Percentiles rank a stretch among this genome's conserved stretches.
phyloP scores from a whole-genome alignment of 2,329 filamentous ascomycete species.

The Chrysoporthe puriensis region DNA sequence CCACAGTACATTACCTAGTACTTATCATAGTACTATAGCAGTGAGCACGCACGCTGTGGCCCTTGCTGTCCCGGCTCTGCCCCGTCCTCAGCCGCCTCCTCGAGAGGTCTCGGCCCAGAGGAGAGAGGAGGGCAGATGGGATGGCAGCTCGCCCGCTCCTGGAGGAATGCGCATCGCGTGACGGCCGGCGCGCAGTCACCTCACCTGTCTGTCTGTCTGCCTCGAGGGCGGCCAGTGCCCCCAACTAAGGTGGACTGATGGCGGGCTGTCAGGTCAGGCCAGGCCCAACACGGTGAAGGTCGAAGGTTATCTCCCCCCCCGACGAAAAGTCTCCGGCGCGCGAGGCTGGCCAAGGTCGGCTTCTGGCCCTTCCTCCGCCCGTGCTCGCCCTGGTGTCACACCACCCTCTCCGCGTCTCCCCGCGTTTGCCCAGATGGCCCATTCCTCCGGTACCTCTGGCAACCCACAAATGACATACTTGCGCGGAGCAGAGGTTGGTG shows the following conservation, averaged over 20 bases:
- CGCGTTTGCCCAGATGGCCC: background rate
- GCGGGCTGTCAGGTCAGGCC: background rate
- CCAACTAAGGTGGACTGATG: background rate
- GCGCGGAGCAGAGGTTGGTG: background rate
- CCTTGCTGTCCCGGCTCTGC: too few relatives aligned
- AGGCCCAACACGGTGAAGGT: background rate
- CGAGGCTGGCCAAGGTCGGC: background rate
- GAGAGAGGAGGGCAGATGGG: background rate
- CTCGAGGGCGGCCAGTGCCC: background rate
- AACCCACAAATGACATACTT: too few relatives aligned
- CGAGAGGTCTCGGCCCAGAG: background rate
- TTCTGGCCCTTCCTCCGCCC: background rate
- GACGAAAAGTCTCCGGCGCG: background rate
- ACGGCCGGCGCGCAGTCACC: background rate
- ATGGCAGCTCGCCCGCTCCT: background rate
- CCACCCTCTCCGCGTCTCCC: slow-evolving; percentile 12
- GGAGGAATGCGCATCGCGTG: slow-evolving; percentile 5
- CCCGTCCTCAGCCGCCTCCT: too few relatives aligned
- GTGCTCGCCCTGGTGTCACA: slow-evolving; percentile 11
- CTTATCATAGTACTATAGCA: too few relatives aligned
- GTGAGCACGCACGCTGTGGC: too few relatives aligned
- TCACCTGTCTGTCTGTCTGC: background rate
- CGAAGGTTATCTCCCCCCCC: background rate
- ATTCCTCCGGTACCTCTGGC: background rate
- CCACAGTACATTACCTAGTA: too few relatives aligned